These are phyloP conservation scores for Trichopus zeylanicus DNA, from an alignment of 116 monocot genomes.

Conservation along the genomic window DNA sequence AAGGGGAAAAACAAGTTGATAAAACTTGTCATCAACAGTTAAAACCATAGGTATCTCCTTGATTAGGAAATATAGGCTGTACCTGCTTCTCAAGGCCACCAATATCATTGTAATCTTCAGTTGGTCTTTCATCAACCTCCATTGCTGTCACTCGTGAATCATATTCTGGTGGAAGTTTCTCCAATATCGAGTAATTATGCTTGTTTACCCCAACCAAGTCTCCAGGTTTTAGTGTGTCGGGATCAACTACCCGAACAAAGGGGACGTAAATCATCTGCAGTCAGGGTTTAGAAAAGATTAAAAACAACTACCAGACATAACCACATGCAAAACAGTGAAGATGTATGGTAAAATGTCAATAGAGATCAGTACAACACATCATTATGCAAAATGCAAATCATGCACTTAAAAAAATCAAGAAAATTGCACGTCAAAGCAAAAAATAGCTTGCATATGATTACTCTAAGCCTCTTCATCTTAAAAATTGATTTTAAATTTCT, in stretches of 20 bases:
- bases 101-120: slow-evolving; percentile 96
- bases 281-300: neutral
- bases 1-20: too few relatives aligned
- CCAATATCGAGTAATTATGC: slow-evolving; percentile 85
- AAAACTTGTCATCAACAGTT: too few relatives aligned
- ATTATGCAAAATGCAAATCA: neutral
- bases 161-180: slow-evolving; percentile 95
- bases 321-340: neutral
- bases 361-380: neutral
- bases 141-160: slow-evolving; percentile 93
- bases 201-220: slow-evolving; percentile 91
- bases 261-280: slow-evolving; percentile 91
- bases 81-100: slow-evolving; percentile 99
- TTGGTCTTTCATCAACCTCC: slow-evolving; percentile 98
- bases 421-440: too few relatives aligned
- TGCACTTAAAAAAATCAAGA: too few relatives aligned
- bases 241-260: slow-evolving; percentile 93
- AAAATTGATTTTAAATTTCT: too few relatives aligned
- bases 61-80: neutral
- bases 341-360: neutral
- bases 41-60: too few relatives aligned
- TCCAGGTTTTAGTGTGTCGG: slow-evolving; percentile 88
- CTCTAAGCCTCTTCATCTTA: too few relatives aligned
- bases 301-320: neutral
- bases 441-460: too few relatives aligned